Evolutionary conservation across 306 rosid genomes (phyloP), one percentile per base, ranked within the genome.

Genomic region (Rosa chinensis): DNA sequence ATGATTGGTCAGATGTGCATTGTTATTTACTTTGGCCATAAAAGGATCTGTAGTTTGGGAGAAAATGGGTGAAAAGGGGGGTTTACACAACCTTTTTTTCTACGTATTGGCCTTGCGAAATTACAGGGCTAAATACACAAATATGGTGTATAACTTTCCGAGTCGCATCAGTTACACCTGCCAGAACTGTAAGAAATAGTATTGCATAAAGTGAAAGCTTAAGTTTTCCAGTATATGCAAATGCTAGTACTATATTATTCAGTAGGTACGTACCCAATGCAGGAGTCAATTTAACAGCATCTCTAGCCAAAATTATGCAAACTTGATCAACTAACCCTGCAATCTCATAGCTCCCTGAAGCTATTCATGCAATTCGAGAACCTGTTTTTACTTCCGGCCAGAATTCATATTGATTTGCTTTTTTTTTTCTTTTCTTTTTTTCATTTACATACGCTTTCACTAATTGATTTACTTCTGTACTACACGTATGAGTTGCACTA

Each of bases 281-380:
- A 91, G 86, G 99, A 95, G 80, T 44, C 97, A 61, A 74, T 95
- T 79, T 98, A 95, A 83, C 91, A 95, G 83, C 93, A 91, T 84
- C 94, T 95, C 2, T 95, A 98, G 98, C 98, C 99, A 83, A 90
- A 98, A 87, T 79, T 95, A 84, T 95, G 99, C 95, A 93, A 95
- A 77, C 92, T 95, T 11, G 98, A 95, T 78, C 99, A 95, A 78
- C 86, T 84, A 81, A 95, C 94, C 63, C 86, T 95, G 98, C 91
- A 95, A 86, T 73, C n/a, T 67, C 85, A 72, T 45, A 66, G 56
- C 77, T 59, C 74, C 74, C 73, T 48, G 71, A 49, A 69, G 8
- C 43, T 12, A 62, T 83, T 70, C 50, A 44, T 59, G 25, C 45
- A 73, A 63, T 42, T 43, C 43, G 5, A 32, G 25, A 64, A 13